phyloP scores from a whole-genome alignment of 2,329 filamentous ascomycete species.

The Monilinia fructigena region DNA sequence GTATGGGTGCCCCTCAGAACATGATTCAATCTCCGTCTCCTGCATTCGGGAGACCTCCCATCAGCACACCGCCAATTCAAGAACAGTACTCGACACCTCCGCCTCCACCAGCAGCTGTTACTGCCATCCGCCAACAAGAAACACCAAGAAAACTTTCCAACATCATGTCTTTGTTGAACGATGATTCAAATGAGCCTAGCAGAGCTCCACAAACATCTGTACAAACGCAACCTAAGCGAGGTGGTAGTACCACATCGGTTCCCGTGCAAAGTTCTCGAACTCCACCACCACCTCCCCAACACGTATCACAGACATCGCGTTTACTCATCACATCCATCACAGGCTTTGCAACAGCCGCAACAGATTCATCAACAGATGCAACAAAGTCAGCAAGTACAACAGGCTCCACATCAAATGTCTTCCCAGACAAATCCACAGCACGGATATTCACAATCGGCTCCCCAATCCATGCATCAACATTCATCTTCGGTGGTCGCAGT shows the following conservation, averaged over 20 bases:
- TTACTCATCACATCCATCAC: constrained; percentile 42
- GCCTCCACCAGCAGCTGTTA: constrained; percentile 40
- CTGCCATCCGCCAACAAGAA: constrained; percentile 45
- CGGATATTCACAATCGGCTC: constrained; percentile 50
- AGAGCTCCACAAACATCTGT: constrained; percentile 33
- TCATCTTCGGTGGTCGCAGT: constrained; percentile 40
- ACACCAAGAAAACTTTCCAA: constrained; percentile 60
- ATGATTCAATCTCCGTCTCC: constrained; percentile 35
- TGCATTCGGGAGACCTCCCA: constrained; percentile 33
- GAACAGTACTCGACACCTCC: constrained; percentile 34
- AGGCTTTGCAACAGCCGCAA: constrained; percentile 17
- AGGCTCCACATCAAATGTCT: constrained; percentile 47
- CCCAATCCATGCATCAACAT: constrained; percentile 50
- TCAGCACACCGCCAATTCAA: constrained; percentile 33
- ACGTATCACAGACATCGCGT: constrained; percentile 39
- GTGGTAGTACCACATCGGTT: constrained; percentile 28
- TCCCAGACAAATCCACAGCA: constrained; percentile 46
- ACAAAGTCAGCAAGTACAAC: constrained; percentile 31
- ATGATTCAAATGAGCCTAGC: constrained; percentile 49
- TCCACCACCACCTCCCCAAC: constrained; percentile 36
- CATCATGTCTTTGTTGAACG: constrained; percentile 60
- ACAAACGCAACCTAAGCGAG: constrained; percentile 33
- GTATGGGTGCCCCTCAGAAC: constrained; percentile 27
- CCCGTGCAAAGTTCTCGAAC: constrained; percentile 27
- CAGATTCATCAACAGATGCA: constrained; percentile 22